A percentile compares a stretch with the other conserved stretches of the same genome.
phyloP scores from a whole-genome alignment of 2,329 filamentous ascomycete genomes.

The Venturia carpophila region DNA sequence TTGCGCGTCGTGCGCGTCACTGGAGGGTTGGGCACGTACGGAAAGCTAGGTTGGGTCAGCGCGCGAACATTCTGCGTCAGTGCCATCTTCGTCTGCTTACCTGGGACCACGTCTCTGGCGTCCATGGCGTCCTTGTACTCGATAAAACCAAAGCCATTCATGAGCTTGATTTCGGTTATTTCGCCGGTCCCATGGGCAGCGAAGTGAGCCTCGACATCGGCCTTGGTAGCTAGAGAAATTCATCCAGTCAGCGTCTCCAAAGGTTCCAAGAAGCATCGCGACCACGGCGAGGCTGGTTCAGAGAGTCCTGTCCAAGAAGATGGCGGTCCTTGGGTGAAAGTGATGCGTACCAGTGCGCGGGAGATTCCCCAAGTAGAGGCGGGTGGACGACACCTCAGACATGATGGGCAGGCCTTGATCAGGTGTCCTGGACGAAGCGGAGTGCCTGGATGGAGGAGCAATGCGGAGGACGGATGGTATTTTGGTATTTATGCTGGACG shows the following conservation, averaged over 20 bases:
- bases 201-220: conserved; percentile 94
- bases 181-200: conserved; percentile 91
- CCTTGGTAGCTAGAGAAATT: conserved; percentile 73
- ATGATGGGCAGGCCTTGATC: conserved; percentile 41
- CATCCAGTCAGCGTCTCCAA: conserved; percentile 18
- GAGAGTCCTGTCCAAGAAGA: conserved; percentile 5
- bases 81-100: conserved; percentile 46
- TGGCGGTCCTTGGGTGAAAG: conserved; percentile 22
- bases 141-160: conserved; percentile 99
- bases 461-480: background rate
- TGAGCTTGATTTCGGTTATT: conserved; percentile 98
- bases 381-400: conserved; percentile 82
- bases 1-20: conserved; percentile 9
- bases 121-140: conserved; percentile 99
- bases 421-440: background rate
- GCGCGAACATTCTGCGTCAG: background rate
- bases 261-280: conserved; percentile 10
- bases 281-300: conserved; percentile 3
- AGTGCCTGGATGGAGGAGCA: background rate
- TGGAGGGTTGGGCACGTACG: conserved; percentile 37
- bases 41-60: conserved; percentile 39
- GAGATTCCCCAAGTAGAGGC: conserved; percentile 96
- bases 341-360: conserved; percentile 76
- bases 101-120: conserved; percentile 94
- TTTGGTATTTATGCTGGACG: conserved; percentile 10